A percentile compares a stretch with the other conserved stretches of the same genome.
Conservation (phyloP, 2,329 filamentous ascomycete genomes). For the Biscogniauxia marginata region DNA sequence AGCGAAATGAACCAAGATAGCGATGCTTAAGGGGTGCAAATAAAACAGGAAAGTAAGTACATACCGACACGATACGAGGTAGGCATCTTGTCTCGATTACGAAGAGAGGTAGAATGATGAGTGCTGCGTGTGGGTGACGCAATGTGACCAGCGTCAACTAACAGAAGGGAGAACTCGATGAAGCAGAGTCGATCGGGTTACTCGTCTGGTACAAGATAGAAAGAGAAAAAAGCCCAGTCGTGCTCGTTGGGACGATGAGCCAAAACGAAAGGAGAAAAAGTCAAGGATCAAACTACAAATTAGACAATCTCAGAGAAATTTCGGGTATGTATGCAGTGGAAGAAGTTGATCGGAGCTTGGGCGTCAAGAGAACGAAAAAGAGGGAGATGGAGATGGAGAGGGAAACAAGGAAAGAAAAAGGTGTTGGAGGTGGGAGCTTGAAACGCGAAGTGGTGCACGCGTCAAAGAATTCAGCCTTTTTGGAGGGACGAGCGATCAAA, state of each 20-base stretch:
- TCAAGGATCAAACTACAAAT: background rate
- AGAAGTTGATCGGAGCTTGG: background rate
- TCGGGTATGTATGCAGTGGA: background rate
- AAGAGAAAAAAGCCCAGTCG: background rate
- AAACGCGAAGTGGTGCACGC: background rate
- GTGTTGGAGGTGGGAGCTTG: no score
- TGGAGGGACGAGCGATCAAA: background rate
- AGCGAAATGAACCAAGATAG: no score
- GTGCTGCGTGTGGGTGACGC: slow-evolving; percentile 4
- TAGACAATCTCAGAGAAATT: background rate
- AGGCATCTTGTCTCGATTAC: slow-evolving; percentile 37
- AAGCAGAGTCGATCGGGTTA: no score
- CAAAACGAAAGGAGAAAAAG: background rate
- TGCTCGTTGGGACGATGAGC: background rate
- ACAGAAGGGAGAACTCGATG: background rate
- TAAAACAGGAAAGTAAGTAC: slow-evolving; percentile 12
- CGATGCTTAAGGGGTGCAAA: no score
- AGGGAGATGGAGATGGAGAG: background rate
- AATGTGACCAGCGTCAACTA: background rate
- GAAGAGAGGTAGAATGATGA: slow-evolving; percentile 11
- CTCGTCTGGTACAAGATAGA: background rate
- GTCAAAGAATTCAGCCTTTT: background rate
- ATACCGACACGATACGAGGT: slow-evolving; percentile 47
- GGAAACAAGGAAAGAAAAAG: no score
- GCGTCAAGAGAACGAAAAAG: background rate